Base-by-base conservation (phyloP, 192 early-diverging fungal genomes). In the Coemansia reversa region DNA sequence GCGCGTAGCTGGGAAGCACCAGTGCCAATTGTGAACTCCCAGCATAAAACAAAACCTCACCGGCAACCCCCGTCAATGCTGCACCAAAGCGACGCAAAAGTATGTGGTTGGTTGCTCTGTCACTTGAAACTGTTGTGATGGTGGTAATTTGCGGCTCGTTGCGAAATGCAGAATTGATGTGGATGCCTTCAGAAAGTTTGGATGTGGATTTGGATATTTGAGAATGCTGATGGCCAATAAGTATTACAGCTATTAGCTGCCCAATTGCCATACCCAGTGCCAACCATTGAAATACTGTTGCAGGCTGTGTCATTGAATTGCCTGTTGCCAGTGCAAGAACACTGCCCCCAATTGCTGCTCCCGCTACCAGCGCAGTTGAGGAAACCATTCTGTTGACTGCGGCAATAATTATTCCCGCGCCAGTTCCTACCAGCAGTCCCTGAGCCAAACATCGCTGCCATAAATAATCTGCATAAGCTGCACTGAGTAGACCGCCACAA, bases 381-480 rank as follows among this genome's bases (percentile, higher is more conserved):
- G 51, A 33, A 23, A 18, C 27, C 1, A 24, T 1, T 12, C 20
- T 61, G 11, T 18, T 18, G 28, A 60, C 74, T 5, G 68, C 64
- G 5, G 51, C 27, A n/a, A 51, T 84, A 23, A 71, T 74, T 35
- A 87, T 60, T 19, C 71, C 72, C 4, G 63, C 67, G 20, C 87
- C 87, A 3, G 81, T 7, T 27, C 88, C 88, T n/a, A 83, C 86
- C 42, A 86, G 54, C 16, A 84, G 50, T 19, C 87, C 87, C 50
- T 90, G 87, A 2, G 84, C 53, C 45, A 90, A 57, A 27, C 85
- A 88, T 30, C 87, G 61, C 20, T 87, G 85, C 88, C 88, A 90
- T 0, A 87, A 20, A n/a, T 70, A 22, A 7, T 66, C 80, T 0
- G 84, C 66, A 66, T 83, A 87, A 24, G 65, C 53, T 4, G 75